Evolutionary conservation across 805 yeast species (phyloP).

Genomic region (Yarrowia osloensis): DNA sequence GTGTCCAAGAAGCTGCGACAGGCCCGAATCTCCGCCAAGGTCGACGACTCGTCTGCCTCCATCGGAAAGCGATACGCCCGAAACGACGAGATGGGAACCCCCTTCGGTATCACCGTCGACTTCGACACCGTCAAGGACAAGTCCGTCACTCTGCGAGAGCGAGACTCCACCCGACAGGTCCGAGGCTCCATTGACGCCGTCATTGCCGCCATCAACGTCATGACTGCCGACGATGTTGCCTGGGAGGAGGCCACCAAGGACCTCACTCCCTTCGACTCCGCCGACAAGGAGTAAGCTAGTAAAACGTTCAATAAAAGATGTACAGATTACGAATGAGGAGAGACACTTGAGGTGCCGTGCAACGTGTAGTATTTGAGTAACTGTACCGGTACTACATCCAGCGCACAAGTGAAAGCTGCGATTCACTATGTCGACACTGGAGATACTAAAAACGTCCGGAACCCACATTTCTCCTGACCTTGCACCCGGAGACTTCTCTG

Average conservation of each 20-base stretch:
- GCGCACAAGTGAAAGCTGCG: too few species aligned
- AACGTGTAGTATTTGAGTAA: too few species aligned
- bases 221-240: conserved; percentile 70
- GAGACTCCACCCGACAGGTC: conserved; percentile 95
- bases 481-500: too few species aligned
- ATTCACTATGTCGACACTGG: too few species aligned
- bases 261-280: conserved; percentile 65
- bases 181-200: conserved; percentile 83
- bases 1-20: conserved; percentile 72
- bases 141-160: conserved; percentile 92
- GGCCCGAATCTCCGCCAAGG: conserved; percentile 87
- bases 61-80: conserved; percentile 98
- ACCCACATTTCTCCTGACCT: too few species aligned
- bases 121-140: conserved; percentile 87
- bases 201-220: conserved; percentile 65
- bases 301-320: neutral
- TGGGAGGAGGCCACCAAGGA: conserved; percentile 86
- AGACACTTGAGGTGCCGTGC: too few species aligned
- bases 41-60: conserved; percentile 95
- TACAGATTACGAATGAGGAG: neutral
- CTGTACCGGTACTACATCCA: too few species aligned
- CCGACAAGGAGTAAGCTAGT: conserved; percentile 11
- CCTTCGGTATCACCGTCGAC: conserved; percentile 96
- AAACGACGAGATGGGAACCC: conserved; percentile 98
- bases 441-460: too few species aligned